phyloP scores from a whole-genome alignment of 768 basidiomycete species.

The Mycena kentingensis region DNA sequence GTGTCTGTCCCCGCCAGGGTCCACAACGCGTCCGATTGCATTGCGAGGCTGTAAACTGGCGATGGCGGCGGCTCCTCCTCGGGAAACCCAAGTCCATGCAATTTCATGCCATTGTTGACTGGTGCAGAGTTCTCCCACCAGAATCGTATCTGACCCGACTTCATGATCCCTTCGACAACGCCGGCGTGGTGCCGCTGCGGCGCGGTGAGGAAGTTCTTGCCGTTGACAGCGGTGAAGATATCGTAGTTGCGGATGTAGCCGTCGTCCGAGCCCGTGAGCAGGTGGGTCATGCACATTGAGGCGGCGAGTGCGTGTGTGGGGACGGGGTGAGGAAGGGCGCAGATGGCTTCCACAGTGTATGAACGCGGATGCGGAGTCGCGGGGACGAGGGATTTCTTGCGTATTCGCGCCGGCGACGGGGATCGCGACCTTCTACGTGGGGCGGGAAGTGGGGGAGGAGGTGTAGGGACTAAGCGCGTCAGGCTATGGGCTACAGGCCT shows the following conservation, averaged over 20 bases:
- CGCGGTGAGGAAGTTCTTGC: constrained; percentile 82
- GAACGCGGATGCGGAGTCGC: constrained; percentile 50
- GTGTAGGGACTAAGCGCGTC: constrained; percentile 22
- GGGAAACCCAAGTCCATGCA: constrained; percentile 28
- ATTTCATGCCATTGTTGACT: no score
- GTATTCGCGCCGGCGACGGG: constrained; percentile 57
- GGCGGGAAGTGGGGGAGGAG: constrained; percentile 33
- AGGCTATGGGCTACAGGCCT: no score
- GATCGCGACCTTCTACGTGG: constrained; percentile 43
- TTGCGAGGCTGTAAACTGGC: constrained; percentile 87
- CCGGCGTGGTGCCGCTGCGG: constrained; percentile 88
- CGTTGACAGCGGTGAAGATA: constrained; percentile 85
- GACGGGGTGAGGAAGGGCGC: constrained; percentile 86
- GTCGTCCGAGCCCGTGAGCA: constrained; percentile 90
- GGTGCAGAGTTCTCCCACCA: constrained; percentile 87
- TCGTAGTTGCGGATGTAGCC: constrained; percentile 94
- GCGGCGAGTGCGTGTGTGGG: constrained; percentile 88
- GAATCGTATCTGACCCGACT: constrained; percentile 78
- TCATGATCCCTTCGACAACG: constrained; percentile 90
- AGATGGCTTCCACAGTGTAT: constrained; percentile 87
- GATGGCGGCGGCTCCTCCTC: constrained; percentile 57
- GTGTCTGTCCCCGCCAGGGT: constrained; percentile 83
- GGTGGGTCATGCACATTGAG: constrained; percentile 83
- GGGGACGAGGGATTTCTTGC: constrained; percentile 47
- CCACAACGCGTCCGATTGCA: constrained; percentile 95